Conservation (phyloP, 176 grass and related monocot species). For the Calamus simplicifolius region DNA sequence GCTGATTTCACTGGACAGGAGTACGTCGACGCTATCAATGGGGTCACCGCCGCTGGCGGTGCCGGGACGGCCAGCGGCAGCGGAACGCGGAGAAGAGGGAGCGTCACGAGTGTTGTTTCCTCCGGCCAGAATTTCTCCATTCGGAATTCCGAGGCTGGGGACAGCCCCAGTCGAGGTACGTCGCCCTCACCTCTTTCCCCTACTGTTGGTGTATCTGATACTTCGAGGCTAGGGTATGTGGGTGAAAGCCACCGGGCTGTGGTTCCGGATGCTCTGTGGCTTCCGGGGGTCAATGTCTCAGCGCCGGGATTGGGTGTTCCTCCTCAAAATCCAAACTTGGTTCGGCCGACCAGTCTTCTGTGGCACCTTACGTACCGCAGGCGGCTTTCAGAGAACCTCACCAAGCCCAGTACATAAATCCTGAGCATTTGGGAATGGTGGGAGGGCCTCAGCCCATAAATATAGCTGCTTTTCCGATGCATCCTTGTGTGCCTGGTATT, state of each 20-base stretch:
- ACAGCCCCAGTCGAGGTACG: constrained; percentile 33
- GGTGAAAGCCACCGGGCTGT: constrained; percentile 14
- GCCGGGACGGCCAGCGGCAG: constrained; percentile 7
- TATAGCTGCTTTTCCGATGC: constrained; percentile 41
- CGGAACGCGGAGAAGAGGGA: constrained; percentile 36
- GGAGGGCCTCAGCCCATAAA: constrained; percentile 31
- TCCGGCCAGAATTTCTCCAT: constrained; percentile 41
- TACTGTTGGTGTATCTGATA: neutral
- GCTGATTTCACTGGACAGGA: constrained; percentile 45
- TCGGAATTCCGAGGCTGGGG: constrained; percentile 10
- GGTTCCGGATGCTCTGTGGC: constrained; percentile 16
- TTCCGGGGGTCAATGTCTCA: constrained; percentile 14
- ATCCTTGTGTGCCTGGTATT: constrained; percentile 33
- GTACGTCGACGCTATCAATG: constrained; percentile 76
- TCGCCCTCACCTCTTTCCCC: constrained; percentile 25
- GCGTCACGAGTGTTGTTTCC: constrained; percentile 33
- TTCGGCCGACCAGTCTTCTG: constrained; percentile 23
- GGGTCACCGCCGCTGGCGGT: constrained; percentile 13
- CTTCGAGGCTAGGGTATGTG: constrained; percentile 27
- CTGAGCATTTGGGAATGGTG: constrained; percentile 39
- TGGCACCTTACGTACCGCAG: constrained; percentile 30
- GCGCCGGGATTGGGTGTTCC: constrained; percentile 25
- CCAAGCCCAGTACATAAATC: constrained; percentile 52
- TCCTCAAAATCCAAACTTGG: constrained; percentile 22
- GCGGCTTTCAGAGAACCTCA: constrained; percentile 44